Evolutionary conservation across 2,329 filamentous ascomycete genomes (phyloP).

Genomic region (Thermochaetoides dissita): DNA sequence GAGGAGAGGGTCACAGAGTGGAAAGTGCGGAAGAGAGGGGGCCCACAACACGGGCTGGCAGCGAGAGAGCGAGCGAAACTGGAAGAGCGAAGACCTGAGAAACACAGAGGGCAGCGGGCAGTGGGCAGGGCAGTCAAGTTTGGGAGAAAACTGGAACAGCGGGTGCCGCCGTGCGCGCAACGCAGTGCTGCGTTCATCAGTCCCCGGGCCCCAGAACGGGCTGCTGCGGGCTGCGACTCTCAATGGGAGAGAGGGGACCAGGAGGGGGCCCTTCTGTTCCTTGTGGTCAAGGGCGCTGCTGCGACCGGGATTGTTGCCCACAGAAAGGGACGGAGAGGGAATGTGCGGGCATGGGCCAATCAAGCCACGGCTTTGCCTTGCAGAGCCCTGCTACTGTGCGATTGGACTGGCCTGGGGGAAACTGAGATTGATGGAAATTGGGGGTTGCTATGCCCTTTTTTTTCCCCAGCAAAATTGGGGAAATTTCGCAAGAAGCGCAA

Average conservation of each 20-base stretch:
- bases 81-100: conserved; percentile 3
- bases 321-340: conserved; percentile 6
- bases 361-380: conserved; percentile 8
- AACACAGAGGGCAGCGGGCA: not conserved
- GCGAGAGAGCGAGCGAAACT: conserved; percentile 5
- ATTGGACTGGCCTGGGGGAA: not conserved
- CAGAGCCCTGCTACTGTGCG: not conserved
- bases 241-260: conserved; percentile 2
- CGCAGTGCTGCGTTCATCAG: conserved; percentile 9
- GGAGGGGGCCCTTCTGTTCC: not conserved
- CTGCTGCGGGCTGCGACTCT: conserved; percentile 9
- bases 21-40: conserved; percentile 14
- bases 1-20: conserved; percentile 13
- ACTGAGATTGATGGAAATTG: not conserved
- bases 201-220: conserved; percentile 6
- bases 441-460: not conserved
- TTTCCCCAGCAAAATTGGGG: not conserved
- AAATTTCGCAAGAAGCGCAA: no score
- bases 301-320: conserved; percentile 1
- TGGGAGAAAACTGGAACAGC: no score
- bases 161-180: not conserved
- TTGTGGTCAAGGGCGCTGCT: no score
- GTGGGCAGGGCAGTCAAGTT: no score
- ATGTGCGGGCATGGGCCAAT: conserved; percentile 10
- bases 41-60: conserved; percentile 14